These are phyloP conservation scores for Zarea fungicola DNA, from an alignment of 2,329 filamentous ascomycete species.

Conservation along the genomic window DNA sequence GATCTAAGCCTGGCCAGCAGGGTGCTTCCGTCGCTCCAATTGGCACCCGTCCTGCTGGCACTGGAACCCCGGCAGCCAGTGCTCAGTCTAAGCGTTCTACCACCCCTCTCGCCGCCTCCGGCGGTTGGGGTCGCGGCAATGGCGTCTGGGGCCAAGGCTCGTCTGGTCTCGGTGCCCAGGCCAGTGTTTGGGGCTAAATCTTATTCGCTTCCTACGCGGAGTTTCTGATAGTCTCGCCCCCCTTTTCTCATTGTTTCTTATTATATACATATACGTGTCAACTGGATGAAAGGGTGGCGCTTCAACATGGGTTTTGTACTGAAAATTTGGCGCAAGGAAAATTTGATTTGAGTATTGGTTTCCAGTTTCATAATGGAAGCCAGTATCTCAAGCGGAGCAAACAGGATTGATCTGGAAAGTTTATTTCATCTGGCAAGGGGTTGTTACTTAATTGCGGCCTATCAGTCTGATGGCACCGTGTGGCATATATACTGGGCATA, in stretches of 20 bases:
- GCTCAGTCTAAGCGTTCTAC: slow-evolving; percentile 70
- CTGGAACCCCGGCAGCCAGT: slow-evolving; percentile 45
- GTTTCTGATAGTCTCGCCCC: slow-evolving; percentile 15
- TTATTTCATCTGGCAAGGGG: slow-evolving; percentile 3
- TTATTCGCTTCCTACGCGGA: not conserved
- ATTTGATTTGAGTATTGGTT: not conserved
- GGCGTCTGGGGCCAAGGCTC: slow-evolving; percentile 83
- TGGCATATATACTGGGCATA: not conserved
- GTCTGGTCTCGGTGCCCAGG: slow-evolving; percentile 76
- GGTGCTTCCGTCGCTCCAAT: slow-evolving; percentile 79
- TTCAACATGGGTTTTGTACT: not conserved
- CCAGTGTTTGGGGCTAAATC: slow-evolving; percentile 83
- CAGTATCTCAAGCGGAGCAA: slow-evolving; percentile 6
- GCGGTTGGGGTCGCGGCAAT: slow-evolving; percentile 74
- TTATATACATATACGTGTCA: not conserved
- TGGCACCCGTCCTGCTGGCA: slow-evolving; percentile 74
- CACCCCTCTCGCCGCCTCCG: slow-evolving; percentile 84
- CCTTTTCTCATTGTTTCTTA: slow-evolving; percentile 17
- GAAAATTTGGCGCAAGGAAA: slow-evolving; percentile 6
- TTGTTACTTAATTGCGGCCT: slow-evolving; percentile 6
- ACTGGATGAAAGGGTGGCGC: slow-evolving; percentile 1
- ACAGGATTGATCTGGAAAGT: slow-evolving; percentile 1
- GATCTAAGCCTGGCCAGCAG: slow-evolving; percentile 47
- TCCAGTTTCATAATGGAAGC: no score
- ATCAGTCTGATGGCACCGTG: slow-evolving; percentile 6